These are phyloP conservation scores for Stagonosporopsis tanaceti DNA, from an alignment of 2,329 filamentous ascomycete genomes.

Conservation along the genomic window DNA sequence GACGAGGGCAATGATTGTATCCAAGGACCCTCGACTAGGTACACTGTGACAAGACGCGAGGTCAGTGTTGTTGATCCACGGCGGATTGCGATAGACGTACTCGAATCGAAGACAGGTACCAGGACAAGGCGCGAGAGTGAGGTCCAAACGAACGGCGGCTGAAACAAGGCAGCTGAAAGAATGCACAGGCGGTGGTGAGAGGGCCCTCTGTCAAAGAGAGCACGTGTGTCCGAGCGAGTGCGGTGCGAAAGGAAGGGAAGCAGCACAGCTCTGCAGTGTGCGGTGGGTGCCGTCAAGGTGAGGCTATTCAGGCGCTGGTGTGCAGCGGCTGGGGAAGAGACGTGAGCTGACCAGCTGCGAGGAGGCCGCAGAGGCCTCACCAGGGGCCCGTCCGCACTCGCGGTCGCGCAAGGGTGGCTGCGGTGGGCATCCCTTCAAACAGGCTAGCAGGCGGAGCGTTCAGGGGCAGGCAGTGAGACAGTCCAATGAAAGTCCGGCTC, in stretches of 20 bases:
- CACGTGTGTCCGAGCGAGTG: conserved; percentile 17
- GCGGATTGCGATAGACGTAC: conserved; percentile 29
- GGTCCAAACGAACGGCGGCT: conserved; percentile 20
- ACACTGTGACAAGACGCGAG: conserved; percentile 22
- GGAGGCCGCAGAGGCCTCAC: conserved; percentile 29
- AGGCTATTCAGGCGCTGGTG: conserved; percentile 43
- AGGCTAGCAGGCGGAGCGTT: conserved; percentile 32
- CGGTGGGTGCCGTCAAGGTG: conserved; percentile 29
- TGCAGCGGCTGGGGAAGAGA: conserved; percentile 39
- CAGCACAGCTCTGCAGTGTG: conserved; percentile 49
- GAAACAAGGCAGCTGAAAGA: conserved; percentile 26
- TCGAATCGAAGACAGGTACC: conserved; percentile 31
- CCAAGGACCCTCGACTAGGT: conserved; percentile 13
- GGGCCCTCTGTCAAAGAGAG: conserved; percentile 50
- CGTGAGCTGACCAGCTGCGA: conserved; percentile 37
- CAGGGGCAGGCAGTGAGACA: conserved; percentile 33
- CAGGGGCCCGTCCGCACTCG: conserved; percentile 31
- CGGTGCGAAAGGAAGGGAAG: conserved; percentile 42
- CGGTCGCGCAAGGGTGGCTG: conserved; percentile 36
- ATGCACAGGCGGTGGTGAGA: conserved; percentile 32
- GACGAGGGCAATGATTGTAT: conserved; percentile 16
- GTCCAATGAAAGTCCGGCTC: conserved; percentile 25
- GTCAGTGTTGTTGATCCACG: conserved; percentile 30
- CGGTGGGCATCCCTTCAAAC: conserved; percentile 29
- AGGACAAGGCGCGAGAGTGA: conserved; percentile 23